A percentile compares a stretch with the other conserved stretches of the same genome.
phyloP scores from a whole-genome alignment of 441 rosid species.

The Daphne laureola region DNA sequence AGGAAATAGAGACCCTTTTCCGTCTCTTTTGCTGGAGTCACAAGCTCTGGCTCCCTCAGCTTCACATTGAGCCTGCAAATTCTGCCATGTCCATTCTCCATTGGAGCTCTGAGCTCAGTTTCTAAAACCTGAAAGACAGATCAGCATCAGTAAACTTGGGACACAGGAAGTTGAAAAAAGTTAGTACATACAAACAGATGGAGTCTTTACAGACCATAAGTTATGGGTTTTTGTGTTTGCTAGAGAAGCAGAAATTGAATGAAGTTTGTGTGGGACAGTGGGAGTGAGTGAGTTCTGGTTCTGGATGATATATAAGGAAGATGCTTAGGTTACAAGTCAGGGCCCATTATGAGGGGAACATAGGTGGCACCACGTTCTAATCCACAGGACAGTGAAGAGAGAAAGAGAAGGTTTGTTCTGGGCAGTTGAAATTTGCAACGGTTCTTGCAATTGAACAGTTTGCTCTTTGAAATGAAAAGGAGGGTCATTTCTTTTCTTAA shows the following conservation, averaged over 20 bases:
- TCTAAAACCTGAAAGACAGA: constrained; percentile 36
- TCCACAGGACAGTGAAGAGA: constrained; percentile 4
- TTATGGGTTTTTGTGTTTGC: no score
- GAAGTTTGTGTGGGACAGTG: constrained; percentile 1
- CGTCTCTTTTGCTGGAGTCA: constrained; percentile 65
- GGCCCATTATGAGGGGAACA: constrained; percentile 3
- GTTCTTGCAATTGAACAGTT: no score
- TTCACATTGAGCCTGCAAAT: constrained; percentile 40
- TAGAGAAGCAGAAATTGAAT: constrained; percentile 1
- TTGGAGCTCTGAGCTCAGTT: constrained; percentile 23
- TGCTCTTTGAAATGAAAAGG: neutral
- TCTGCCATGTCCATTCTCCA: constrained; percentile 31
- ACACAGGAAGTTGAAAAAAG: constrained; percentile 5
- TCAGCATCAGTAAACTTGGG: neutral
- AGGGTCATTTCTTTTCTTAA: neutral
- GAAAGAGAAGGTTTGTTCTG: neutral
- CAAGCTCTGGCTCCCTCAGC: constrained; percentile 48
- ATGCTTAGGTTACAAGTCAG: neutral
- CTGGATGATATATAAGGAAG: constrained; percentile 4
- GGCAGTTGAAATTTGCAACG: neutral
- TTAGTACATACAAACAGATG: constrained; percentile 2
- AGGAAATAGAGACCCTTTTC: constrained; percentile 65
- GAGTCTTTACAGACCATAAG: constrained; percentile 18
- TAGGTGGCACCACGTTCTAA: constrained; percentile 7
- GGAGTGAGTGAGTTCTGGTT: constrained; percentile 5